Evolutionary conservation across 2,329 filamentous ascomycete species (phyloP), one percentile per base, ranked within the genome.

Genomic region (Nothomitra cinnamomea): DNA sequence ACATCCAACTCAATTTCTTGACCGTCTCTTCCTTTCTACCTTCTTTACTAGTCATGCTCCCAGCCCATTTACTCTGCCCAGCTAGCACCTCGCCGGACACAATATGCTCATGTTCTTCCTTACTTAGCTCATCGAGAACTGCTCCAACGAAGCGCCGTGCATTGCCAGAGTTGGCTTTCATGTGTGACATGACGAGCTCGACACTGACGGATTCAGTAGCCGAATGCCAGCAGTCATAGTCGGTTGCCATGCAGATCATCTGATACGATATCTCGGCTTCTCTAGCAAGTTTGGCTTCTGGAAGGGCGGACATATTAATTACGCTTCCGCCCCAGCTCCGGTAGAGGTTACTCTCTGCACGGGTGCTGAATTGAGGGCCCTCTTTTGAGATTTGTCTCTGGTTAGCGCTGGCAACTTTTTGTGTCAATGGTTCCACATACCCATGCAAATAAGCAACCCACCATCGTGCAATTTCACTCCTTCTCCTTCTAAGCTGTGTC

Each of bases 241-340:
- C 92, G 25, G 92, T 98, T 35, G 87, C 87, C 92, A 98, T 98
- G 75, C 90, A 95, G 64, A 98, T 94, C 79, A 95, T 94, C 72
- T 94, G 88, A 70, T 96, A 96, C 36, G 84, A 85, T 61, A 98
- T 85, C 73, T 98, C 92, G 22, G 92, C 92, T 72, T 98, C 92
- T 53, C 87, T 82, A 8, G 92, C 92, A 19, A 98, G 81, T 75
- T 98, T 98, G 51, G 90, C 85, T 72, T 98, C 92, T 19, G 92
- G 92, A 15, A 98, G 77, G 13, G 83, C 84, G 45, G 87, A 94
- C 92, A 98, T 98, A 78, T 96, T 96, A 75, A 98, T 96, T 53
- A 96, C 86, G 59, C 79, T 85, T 60, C 89, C 90, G 62, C 90
- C 90, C 86, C 88, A 95, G 56, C 80, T 76, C 61, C 92, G 87